A percentile compares a stretch with the other conserved stretches of the same genome.
Evolutionary conservation across 495 filamentous ascomycete species (phyloP).

Genomic region (Astrothelium macrocarpum): DNA sequence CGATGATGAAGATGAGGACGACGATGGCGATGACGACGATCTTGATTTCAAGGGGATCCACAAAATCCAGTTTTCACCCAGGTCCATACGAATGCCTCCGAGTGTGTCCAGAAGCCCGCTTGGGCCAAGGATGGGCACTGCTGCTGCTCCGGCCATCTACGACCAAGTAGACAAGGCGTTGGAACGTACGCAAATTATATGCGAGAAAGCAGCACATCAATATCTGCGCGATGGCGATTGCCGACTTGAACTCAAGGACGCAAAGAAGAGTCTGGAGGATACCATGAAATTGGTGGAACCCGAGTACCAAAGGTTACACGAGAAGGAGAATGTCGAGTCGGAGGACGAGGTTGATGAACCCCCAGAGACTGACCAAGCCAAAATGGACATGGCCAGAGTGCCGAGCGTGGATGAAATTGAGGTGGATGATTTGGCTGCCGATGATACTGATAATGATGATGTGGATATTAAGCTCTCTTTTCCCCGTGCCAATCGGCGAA

Average conservation of each 20-base stretch:
- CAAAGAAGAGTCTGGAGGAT: conserved; percentile 49
- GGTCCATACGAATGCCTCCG: not conserved
- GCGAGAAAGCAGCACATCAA: conserved; percentile 78
- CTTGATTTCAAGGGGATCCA: conserved; percentile 13
- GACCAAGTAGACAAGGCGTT: conserved; percentile 66
- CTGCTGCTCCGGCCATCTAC: conserved; percentile 36
- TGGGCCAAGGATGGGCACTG: conserved; percentile 4
- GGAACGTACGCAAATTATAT: conserved; percentile 68
- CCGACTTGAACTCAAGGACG: conserved; percentile 56
- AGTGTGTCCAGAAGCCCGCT: not conserved
- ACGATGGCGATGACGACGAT: conserved; percentile 28
- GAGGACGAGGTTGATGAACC: conserved; percentile 10
- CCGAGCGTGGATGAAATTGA: not conserved
- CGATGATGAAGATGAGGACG: conserved; percentile 28
- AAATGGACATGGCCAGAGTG: not conserved
- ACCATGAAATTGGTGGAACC: conserved; percentile 48
- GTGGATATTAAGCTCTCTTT: not conserved
- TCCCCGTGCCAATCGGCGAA: conserved; percentile 1
- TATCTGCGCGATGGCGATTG: conserved; percentile 79
- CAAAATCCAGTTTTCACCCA: not conserved
- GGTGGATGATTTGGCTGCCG: not conserved
- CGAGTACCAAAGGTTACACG: conserved; percentile 29
- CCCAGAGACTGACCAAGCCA: not conserved
- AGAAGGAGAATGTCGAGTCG: conserved; percentile 26
- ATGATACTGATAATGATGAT: not conserved